Base-by-base conservation (phyloP, 2,329 filamentous ascomycete genomes). In the Mollisia scopiformis region DNA sequence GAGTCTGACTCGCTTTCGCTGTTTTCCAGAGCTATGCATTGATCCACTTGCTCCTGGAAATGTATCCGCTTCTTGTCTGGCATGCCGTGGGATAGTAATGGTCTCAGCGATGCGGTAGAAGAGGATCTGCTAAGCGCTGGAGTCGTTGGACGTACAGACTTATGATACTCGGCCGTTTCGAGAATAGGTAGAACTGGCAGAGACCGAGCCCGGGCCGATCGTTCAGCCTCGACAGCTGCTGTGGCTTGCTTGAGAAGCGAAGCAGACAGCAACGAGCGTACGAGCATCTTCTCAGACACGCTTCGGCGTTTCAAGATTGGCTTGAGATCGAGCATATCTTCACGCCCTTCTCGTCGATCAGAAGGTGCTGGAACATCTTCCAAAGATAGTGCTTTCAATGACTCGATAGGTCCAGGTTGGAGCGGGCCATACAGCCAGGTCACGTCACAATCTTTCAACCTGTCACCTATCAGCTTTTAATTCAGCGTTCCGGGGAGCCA, bases 371-470 rank as follows among this genome's bases (percentile, higher is more conserved):
- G 43, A 27, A 28, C 6, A n/a, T 10, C 4, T 16, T 47, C 43
- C 43, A 47, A 25, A 28, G 6, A 28, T 23, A 47, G 13, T 27
- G 43, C 43, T 47, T 11, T 13, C 43, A 47, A 47, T 11, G 43
- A 19, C 28, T 51, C 49, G 21, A 33, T n/a, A 31, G 27, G 19
- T 2, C 49, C 49, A 19, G 28, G 13, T 31, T 51, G 49, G 16
- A 31, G 49, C 33, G 49, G 49, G 2, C 49, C 49, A 33, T 51
- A 51, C 1, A 99, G 82, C 95, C 94, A 99, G 47, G 94, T 97
- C 31, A 97, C 93, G 75, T 99, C 94, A 74, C 91, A 95, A 71
- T 98, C 95, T 75, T 98, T 99, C 62, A 97, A 82, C 93, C 93
- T 97, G 31, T 10, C 14, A 7, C 11, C 5, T 19, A 11, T 63